Conservation (phyloP, 495 filamentous ascomycete genomes). For the Neurospora discreta region DNA sequence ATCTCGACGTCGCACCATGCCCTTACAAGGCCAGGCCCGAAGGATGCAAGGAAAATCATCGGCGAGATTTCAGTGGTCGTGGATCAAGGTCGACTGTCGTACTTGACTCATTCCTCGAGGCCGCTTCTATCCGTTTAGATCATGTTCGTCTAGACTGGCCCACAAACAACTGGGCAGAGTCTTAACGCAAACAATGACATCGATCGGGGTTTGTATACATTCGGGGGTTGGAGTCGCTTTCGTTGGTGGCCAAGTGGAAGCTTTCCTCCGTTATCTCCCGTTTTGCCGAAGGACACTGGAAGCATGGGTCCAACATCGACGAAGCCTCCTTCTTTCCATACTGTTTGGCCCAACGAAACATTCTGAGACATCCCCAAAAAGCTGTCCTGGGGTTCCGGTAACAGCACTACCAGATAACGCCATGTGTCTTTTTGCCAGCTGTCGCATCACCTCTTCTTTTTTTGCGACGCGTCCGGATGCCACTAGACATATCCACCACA, state of each 20-base stretch:
- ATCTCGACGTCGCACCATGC: background rate
- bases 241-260: no score
- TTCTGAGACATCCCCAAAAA: background rate
- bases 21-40: background rate
- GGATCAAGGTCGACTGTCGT: background rate
- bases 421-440: slow-evolving; percentile 10
- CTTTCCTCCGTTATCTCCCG: no score
- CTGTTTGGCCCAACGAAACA: background rate
- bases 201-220: background rate
- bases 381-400: background rate
- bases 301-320: background rate
- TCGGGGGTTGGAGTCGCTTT: no score
- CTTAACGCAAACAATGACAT: background rate
- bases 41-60: background rate
- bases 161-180: background rate
- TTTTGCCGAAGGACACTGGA: background rate
- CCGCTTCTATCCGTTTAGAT: background rate
- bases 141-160: background rate
- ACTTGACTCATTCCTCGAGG: background rate
- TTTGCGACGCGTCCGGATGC: slow-evolving; percentile 7
- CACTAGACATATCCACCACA: slow-evolving; percentile 7
- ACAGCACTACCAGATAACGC: slow-evolving; percentile 17
- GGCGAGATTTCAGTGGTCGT: background rate
- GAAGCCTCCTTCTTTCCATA: background rate
- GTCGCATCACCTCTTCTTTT: slow-evolving; percentile 5